Evolutionary conservation across 2,329 filamentous ascomycete genomes (phyloP).

Genomic region (Ceratocystis smalleyi): DNA sequence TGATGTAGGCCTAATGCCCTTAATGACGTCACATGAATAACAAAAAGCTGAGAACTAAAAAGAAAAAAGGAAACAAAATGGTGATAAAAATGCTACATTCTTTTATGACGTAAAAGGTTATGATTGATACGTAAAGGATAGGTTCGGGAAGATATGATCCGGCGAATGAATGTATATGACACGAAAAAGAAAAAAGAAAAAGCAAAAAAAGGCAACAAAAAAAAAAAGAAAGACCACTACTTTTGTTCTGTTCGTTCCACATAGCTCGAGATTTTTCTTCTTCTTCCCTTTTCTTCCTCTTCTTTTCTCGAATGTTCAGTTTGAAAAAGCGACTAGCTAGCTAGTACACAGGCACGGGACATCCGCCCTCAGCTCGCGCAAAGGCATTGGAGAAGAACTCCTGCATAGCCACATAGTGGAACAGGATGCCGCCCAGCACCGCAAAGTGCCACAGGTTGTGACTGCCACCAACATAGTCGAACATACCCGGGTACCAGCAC

Average conservation of each 20-base stretch:
- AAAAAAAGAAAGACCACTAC: conserved; percentile 1
- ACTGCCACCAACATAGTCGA: conserved; percentile 88
- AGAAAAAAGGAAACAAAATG: background rate
- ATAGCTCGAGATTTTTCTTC: conserved; percentile 1
- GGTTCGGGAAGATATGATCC: background rate
- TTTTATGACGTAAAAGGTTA: background rate
- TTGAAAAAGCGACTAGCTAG: background rate
- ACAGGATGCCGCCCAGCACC: conserved; percentile 87
- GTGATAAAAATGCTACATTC: background rate
- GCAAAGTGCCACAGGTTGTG: conserved; percentile 98
- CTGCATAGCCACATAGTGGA: conserved; percentile 94
- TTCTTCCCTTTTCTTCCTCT: background rate
- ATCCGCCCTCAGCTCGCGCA: conserved; percentile 46
- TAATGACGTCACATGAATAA: background rate
- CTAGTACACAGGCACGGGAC: conserved; percentile 36
- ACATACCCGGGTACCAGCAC: conserved; percentile 79
- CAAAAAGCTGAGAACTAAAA: background rate
- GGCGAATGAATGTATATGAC: background rate
- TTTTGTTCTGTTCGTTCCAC: conserved; percentile 1
- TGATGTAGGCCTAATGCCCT: too few relatives aligned
- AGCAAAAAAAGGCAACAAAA: background rate
- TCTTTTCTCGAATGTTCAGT: background rate
- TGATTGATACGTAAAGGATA: background rate
- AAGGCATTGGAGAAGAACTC: conserved; percentile 76
- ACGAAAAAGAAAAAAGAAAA: background rate